These are phyloP conservation scores for Claviceps sp. DNA, from an alignment of 2,329 filamentous ascomycete species.

Conservation along the genomic window DNA sequence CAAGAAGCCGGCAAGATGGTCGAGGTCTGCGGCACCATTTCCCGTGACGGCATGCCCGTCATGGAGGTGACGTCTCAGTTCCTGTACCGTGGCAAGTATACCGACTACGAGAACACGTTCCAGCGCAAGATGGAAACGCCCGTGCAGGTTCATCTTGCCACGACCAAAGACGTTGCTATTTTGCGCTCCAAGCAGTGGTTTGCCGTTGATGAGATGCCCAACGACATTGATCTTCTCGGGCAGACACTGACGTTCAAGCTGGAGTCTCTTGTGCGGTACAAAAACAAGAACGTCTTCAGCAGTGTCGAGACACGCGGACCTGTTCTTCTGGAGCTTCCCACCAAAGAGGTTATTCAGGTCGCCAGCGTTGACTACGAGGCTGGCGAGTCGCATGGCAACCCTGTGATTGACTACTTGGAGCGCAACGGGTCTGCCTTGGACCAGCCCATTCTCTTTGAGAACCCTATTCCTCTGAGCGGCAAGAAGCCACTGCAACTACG, in stretches of 20 bases:
- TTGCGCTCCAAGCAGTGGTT: conserved; percentile 98
- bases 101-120: conserved; percentile 95
- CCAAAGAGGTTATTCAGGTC: conserved; percentile 94
- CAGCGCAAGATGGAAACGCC: conserved; percentile 93
- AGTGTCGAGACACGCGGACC: conserved; percentile 85
- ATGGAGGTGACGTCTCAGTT: conserved; percentile 99
- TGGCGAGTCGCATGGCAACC: conserved; percentile 84
- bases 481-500: conserved; percentile 80
- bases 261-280: conserved; percentile 81
- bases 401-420: conserved; percentile 89
- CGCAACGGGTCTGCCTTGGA: conserved; percentile 86
- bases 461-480: conserved; percentile 87
- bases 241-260: conserved; percentile 95
- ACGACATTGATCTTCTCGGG: conserved; percentile 74
- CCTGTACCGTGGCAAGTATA: conserved; percentile 85
- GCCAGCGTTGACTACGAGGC: conserved; percentile 95
- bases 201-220: conserved; percentile 54
- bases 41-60: conserved; percentile 66
- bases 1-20: conserved; percentile 99
- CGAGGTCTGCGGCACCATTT: conserved; percentile 96
- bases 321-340: conserved; percentile 85
- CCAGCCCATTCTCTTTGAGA: conserved; percentile 94
- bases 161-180: conserved; percentile 83
- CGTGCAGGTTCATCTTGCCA: conserved; percentile 80
- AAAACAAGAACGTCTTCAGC: conserved; percentile 87